These are phyloP conservation scores for Nepenthes gracilis DNA, from an alignment of 148 eudicot species.

Conservation along the genomic window DNA sequence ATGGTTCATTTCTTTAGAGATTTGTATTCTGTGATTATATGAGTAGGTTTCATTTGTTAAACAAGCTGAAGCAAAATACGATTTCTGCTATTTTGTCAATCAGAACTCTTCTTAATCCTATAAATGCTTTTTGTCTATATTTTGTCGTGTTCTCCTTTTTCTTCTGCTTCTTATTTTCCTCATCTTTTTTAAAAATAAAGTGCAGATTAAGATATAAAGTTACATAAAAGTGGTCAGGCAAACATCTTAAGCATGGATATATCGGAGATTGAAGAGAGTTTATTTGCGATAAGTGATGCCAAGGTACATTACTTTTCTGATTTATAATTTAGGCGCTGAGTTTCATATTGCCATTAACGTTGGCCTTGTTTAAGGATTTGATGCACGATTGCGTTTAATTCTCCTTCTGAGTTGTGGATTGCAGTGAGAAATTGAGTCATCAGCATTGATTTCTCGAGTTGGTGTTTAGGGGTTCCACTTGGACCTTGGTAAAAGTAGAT, in stretches of 20 bases:
- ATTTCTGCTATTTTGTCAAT: no score
- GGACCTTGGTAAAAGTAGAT: no score
- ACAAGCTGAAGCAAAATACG: no score
- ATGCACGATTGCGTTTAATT: background rate
- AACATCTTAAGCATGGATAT: slow-evolving; percentile 40
- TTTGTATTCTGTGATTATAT: no score
- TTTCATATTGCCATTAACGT: background rate
- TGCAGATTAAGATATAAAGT: slow-evolving; percentile 22
- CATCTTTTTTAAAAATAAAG: background rate
- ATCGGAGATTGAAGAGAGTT: slow-evolving; percentile 67
- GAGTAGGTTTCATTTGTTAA: no score
- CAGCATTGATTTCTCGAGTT: no score
- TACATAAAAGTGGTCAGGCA: slow-evolving; percentile 5
- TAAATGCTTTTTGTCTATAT: background rate
- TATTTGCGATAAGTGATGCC: slow-evolving; percentile 66
- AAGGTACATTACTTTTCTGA: slow-evolving; percentile 34
- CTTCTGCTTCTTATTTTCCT: background rate
- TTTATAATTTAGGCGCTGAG: background rate
- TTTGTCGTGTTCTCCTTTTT: background rate
- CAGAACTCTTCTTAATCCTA: no score
- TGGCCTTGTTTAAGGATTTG: background rate
- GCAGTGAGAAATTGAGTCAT: no score
- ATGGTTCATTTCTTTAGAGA: no score
- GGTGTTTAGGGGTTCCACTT: no score
- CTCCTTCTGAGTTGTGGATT: background rate